Evolutionary conservation across 1,139 yeast genomes (phyloP).

Genomic region (Geotrichum candidum): DNA sequence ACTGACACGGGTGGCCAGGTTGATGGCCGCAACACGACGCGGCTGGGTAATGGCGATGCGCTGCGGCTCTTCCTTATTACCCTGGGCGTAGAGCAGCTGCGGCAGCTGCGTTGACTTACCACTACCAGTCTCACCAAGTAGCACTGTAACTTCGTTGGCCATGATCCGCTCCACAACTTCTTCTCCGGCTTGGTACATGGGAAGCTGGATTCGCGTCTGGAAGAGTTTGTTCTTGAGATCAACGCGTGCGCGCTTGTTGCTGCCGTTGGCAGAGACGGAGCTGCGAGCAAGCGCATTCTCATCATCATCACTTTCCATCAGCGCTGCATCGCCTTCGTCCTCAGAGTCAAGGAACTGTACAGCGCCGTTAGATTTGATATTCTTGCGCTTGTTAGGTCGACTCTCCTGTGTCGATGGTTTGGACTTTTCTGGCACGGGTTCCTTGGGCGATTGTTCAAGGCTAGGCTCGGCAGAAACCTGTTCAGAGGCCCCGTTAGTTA

Average conservation of each 20-base stretch:
- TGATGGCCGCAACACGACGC: constrained; percentile 94
- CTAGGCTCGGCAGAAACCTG: background rate
- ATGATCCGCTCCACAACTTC: constrained; percentile 53
- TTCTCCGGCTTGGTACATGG: constrained; percentile 68
- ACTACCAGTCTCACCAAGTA: constrained; percentile 96
- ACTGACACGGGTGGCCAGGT: constrained; percentile 86
- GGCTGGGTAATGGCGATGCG: constrained; percentile 93
- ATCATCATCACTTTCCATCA: constrained; percentile 20
- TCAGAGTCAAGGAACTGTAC: constrained; percentile 31
- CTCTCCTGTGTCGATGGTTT: background rate
- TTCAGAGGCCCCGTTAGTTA: background rate
- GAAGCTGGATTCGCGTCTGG: constrained; percentile 53
- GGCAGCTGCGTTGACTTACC: constrained; percentile 96
- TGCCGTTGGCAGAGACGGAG: background rate
- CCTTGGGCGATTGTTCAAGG: background rate
- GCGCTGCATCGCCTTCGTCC: constrained; percentile 34
- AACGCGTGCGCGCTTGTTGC: background rate
- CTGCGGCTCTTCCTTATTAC: constrained; percentile 32
- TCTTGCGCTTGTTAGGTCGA: constrained; percentile 2
- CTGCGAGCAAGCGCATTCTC: constrained; percentile 23
- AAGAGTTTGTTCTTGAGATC: constrained; percentile 34
- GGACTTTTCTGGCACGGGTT: background rate
- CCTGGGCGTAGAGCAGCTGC: constrained; percentile 50
- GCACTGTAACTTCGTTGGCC: constrained; percentile 60
- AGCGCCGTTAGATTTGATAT: constrained; percentile 1